Evolutionary conservation across 208 protist species (phyloP).

Genomic region (Leptomonas seymouri): DNA sequence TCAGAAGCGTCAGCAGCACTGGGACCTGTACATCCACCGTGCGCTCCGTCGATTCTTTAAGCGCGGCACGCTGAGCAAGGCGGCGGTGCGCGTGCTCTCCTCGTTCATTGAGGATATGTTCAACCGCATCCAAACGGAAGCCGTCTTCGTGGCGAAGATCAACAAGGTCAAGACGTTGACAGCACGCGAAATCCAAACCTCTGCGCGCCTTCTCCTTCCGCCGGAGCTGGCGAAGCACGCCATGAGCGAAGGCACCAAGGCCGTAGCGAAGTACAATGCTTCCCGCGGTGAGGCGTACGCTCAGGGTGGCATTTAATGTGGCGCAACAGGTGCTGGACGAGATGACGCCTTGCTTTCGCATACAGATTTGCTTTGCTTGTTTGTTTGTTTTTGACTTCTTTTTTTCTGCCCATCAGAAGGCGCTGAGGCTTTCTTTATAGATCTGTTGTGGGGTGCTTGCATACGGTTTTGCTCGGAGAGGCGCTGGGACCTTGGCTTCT

Average conservation of each 20-base stretch:
- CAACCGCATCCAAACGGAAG: slow-evolving; percentile 97
- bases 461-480: background rate
- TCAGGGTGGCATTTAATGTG: slow-evolving; percentile 56
- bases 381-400: background rate
- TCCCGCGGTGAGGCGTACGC: slow-evolving; percentile 79
- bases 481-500: background rate
- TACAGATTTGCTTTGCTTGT: background rate
- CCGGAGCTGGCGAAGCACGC: slow-evolving; percentile 99
- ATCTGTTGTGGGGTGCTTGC: background rate
- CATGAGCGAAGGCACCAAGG: slow-evolving; percentile 99
- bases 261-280: slow-evolving; percentile 96
- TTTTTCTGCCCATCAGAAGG: background rate
- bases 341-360: background rate
- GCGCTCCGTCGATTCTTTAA: slow-evolving; percentile 98
- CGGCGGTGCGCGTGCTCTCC: slow-evolving; percentile 98
- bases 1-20: slow-evolving; percentile 89
- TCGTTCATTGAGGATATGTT: slow-evolving; percentile 99
- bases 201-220: slow-evolving; percentile 97
- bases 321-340: background rate
- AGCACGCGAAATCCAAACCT: slow-evolving; percentile 98
- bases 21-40: slow-evolving; percentile 95
- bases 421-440: background rate
- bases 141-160: slow-evolving; percentile 95
- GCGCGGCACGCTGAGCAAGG: slow-evolving; percentile 96
- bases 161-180: slow-evolving; percentile 98